These are phyloP conservation scores for Lactarius hatsudake DNA, from an alignment of 768 basidiomycete species.

Conservation along the genomic window DNA sequence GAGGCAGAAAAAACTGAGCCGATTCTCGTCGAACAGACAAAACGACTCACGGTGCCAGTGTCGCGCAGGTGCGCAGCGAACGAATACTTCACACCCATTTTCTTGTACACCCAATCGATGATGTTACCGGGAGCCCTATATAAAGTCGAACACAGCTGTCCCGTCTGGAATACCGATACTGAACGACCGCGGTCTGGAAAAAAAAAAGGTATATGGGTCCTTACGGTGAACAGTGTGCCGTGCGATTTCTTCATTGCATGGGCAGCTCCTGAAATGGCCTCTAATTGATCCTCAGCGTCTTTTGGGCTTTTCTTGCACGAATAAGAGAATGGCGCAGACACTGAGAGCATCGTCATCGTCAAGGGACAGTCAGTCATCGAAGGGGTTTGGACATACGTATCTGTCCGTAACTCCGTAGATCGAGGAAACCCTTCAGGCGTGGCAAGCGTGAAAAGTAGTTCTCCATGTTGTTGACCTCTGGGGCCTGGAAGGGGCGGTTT, in stretches of 20 bases:
- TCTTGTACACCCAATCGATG: conserved; percentile 64
- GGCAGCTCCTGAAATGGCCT: conserved; percentile 65
- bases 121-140: conserved; percentile 61
- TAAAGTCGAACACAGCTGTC: conserved; percentile 44
- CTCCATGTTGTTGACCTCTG: conserved; percentile 72
- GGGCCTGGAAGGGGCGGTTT: conserved; percentile 66
- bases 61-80: conserved; percentile 66
- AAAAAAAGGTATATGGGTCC: conserved; percentile 8
- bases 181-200: neutral
- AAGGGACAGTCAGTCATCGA: neutral
- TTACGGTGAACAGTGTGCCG: conserved; percentile 55
- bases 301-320: conserved; percentile 59
- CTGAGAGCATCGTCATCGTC: conserved; percentile 35
- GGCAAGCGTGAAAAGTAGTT: conserved; percentile 57
- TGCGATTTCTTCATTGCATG: conserved; percentile 53
- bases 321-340: conserved; percentile 77
- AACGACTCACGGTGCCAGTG: conserved; percentile 58
- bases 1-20: conserved; percentile 5
- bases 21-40: neutral
- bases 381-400: conserved; percentile 47
- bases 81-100: conserved; percentile 55
- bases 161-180: conserved; percentile 36
- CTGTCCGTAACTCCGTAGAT: conserved; percentile 80
- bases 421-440: conserved; percentile 62
- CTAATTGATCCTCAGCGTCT: conserved; percentile 73